phyloP scores from a whole-genome alignment of 2,329 filamentous ascomycete genomes.

The Hortaea werneckii region DNA sequence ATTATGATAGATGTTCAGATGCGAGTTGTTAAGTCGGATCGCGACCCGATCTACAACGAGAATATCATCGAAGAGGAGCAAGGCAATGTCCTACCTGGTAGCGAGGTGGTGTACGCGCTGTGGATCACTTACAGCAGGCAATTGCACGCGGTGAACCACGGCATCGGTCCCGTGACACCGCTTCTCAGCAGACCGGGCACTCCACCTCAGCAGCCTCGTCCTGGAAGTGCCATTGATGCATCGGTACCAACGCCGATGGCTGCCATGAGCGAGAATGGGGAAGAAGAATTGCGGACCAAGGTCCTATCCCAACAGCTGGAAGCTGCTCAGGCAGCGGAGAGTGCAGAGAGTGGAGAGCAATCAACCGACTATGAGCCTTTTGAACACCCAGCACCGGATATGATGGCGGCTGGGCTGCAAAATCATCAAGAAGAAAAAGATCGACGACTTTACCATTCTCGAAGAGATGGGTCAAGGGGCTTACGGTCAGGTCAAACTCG shows the following conservation, averaged over 20 bases:
- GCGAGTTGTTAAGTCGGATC: constrained; percentile 87
- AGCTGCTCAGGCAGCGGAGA: constrained; percentile 13
- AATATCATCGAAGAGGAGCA: constrained; percentile 56
- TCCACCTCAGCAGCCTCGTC: constrained; percentile 59
- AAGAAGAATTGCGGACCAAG: constrained; percentile 31
- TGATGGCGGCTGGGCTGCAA: constrained; percentile 22
- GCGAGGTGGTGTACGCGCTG: constrained; percentile 82
- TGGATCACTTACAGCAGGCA: constrained; percentile 97
- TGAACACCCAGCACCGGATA: constrained; percentile 28
- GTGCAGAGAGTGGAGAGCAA: constrained; percentile 1
- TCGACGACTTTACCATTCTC: constrained; percentile 80
- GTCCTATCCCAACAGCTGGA: constrained; percentile 41
- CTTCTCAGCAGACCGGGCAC: constrained; percentile 55
- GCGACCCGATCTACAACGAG: constrained; percentile 48
- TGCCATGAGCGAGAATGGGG: constrained; percentile 20
- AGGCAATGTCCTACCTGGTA: constrained; percentile 40
- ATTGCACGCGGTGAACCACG: constrained; percentile 63
- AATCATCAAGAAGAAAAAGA: constrained; percentile 59
- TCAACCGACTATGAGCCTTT: constrained; percentile 24
- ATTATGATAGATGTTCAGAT: constrained; percentile 94
- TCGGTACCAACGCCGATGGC: constrained; percentile 19
- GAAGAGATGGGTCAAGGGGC: constrained; percentile 98
- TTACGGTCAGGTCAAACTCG: constrained; percentile 94
- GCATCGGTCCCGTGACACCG: constrained; percentile 53
- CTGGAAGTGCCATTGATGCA: constrained; percentile 11